A percentile compares a stretch with the other conserved stretches of the same genome.
These are phyloP conservation scores for Rhynchospora tenuis DNA, from an alignment of 176 grass and related monocot species.

Conservation along the genomic window DNA sequence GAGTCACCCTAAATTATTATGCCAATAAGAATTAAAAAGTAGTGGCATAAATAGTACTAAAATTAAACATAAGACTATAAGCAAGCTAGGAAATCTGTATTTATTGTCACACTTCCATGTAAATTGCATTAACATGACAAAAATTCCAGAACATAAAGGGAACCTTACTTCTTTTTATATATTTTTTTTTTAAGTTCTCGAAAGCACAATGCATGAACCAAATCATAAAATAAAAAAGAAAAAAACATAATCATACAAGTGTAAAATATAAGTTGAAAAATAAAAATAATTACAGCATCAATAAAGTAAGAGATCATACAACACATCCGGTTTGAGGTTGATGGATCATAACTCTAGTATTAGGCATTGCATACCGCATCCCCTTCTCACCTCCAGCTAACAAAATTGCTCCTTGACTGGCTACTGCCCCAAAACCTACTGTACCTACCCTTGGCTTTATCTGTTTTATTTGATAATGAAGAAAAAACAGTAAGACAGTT, in stretches of 20 bases:
- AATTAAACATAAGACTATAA: neutral
- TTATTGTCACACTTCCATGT: neutral
- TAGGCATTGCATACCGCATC: conserved; percentile 97
- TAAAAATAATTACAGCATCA: neutral
- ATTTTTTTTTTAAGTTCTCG: neutral
- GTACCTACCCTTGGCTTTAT: conserved; percentile 94
- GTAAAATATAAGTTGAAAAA: neutral
- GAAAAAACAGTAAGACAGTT: neutral
- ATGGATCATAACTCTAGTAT: conserved; percentile 96
- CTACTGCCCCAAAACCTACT: conserved; percentile 85
- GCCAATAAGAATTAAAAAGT: neutral
- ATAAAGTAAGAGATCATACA: conserved; percentile 37
- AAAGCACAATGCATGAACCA: neutral
- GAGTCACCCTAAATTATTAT: conserved; percentile 5
- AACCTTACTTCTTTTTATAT: neutral
- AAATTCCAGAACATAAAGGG: conserved; percentile 12
- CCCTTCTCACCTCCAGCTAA: conserved; percentile 95
- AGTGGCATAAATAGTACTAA: neutral
- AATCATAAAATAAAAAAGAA: neutral
- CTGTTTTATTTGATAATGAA: conserved; percentile 38
- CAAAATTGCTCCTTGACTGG: conserved; percentile 80
- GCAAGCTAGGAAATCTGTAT: neutral
- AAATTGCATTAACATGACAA: neutral
- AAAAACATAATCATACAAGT: neutral
- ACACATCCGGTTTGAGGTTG: conserved; percentile 83